Conservation (phyloP, 179 eudicot genomes). For the Silene coronaria region DNA sequence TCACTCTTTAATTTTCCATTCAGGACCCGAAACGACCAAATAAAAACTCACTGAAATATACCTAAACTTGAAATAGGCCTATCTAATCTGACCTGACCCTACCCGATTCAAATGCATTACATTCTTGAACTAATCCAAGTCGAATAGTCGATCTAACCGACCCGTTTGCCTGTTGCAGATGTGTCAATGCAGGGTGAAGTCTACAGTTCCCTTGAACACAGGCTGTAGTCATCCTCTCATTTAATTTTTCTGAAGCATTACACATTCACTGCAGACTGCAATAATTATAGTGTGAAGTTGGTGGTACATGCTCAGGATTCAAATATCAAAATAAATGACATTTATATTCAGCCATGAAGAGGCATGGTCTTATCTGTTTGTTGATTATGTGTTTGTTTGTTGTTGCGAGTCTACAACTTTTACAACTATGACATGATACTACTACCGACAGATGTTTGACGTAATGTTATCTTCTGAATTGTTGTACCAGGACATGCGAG, state of each 20-base stretch:
- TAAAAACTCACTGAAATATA: too few relatives aligned
- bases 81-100: not conserved
- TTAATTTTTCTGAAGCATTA: not conserved
- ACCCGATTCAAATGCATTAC: not conserved
- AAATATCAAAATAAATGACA: slow-evolving; percentile 11
- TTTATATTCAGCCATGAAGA: not conserved
- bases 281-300: slow-evolving; percentile 24
- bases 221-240: slow-evolving; percentile 3
- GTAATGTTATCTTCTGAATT: not conserved
- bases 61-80: not conserved
- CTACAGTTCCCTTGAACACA: not conserved
- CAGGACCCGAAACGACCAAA: too few relatives aligned
- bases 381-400: not conserved
- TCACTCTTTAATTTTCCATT: too few relatives aligned
- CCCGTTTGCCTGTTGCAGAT: not conserved
- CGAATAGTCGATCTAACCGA: not conserved
- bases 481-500: not conserved
- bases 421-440: not conserved
- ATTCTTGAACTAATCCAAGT: not conserved
- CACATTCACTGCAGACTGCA: slow-evolving; percentile 14
- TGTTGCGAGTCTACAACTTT: not conserved
- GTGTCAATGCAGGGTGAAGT: not conserved
- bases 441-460: not conserved
- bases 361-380: slow-evolving; percentile 7
- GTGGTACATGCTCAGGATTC: slow-evolving; percentile 14